phyloP scores from a whole-genome alignment of 1,284 basidiomycete genomes.

The Ustilago trichophora region DNA sequence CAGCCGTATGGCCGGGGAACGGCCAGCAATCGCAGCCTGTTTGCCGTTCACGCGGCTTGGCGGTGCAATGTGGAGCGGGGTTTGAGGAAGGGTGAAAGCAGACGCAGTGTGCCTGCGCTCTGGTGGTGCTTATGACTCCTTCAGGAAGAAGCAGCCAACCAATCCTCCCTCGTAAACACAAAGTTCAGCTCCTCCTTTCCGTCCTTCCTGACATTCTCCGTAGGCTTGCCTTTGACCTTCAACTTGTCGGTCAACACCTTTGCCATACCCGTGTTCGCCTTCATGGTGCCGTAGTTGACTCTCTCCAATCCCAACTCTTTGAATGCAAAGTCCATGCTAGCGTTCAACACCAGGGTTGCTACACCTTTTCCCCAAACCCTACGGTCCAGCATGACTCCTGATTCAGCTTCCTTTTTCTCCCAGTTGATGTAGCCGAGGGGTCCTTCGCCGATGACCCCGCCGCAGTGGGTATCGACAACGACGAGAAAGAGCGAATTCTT shows the following conservation, averaged over 20 bases:
- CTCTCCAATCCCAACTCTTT: conserved; percentile 12
- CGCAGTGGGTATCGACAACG: conserved; percentile 5
- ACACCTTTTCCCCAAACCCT: conserved; percentile 8
- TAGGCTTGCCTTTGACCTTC: conserved; percentile 7
- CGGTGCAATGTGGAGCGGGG: too few relatives aligned
- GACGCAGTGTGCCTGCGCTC: too few relatives aligned
- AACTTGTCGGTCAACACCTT: conserved; percentile 25
- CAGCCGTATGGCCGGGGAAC: too few relatives aligned
- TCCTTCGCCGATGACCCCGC: conserved; percentile 25
- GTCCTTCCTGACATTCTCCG: conserved; percentile 18
- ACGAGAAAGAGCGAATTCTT: conserved; percentile 33
- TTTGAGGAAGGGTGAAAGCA: too few relatives aligned
- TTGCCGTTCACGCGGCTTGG: too few relatives aligned
- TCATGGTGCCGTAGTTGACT: conserved; percentile 26
- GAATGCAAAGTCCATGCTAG: conserved; percentile 33
- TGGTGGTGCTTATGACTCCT: too few relatives aligned
- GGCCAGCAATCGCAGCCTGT: too few relatives aligned
- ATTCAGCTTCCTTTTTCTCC: conserved; percentile 11
- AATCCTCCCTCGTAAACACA: conserved; percentile 15
- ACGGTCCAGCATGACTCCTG: conserved; percentile 29
- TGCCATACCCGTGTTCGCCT: conserved; percentile 22
- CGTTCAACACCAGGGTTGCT: conserved; percentile 19
- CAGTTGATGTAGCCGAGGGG: conserved; percentile 29
- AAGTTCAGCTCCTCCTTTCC: conserved; percentile 19
- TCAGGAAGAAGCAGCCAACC: conserved; percentile 10